Evolutionary conservation across 2,329 filamentous ascomycete genomes (phyloP), one percentile per base, ranked within the genome.

Genomic region (Colletotrichum godetiae): DNA sequence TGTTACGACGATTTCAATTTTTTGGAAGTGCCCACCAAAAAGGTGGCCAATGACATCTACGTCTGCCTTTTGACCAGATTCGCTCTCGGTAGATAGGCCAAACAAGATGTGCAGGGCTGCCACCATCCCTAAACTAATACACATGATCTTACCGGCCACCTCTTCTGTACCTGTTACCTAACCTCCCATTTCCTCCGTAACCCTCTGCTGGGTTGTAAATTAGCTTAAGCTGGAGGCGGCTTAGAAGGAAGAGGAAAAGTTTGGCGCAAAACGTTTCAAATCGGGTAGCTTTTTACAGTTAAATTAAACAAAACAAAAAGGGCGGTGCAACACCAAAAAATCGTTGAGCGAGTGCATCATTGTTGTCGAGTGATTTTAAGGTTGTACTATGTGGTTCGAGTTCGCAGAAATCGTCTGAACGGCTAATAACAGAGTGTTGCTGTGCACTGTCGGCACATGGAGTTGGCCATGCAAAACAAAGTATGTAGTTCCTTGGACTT

Each of bases 131-230:
- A 57, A 79, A 77, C 77, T 76, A 79, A 75, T 75, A 72, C 71
- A 72, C 74, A 73, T 55, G 63, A 74, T 74, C 72, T 73, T 55
- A 74, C 42, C 35, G 68, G 56, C 77, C 73, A 76, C 76, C 76
- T 78, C 71, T 75, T 75, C 66, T 83, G 80, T 81, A 82, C 80
- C 78, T 82, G 78, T 82, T 80, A 77, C 75, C 75, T 74, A 56
- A 58, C 68, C 68, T 60, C 74, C 19, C 67, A 73, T 79, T 79
- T 78, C 80, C 78, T 79, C 79, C 77, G 73, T 79, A 76, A 78
- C 77, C 74, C 78, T 77, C 77, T 78, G 79, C 79, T 80, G 79
- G 81, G 81, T 79, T 82, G 80, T 81, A 81, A 77, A 78, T 77
- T 82, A 82, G 79, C 78, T 80, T 80, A 75, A 77, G 78, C 78